Base-by-base conservation (phyloP, 345 rosid genomes). In the Populus nigra region DNA sequence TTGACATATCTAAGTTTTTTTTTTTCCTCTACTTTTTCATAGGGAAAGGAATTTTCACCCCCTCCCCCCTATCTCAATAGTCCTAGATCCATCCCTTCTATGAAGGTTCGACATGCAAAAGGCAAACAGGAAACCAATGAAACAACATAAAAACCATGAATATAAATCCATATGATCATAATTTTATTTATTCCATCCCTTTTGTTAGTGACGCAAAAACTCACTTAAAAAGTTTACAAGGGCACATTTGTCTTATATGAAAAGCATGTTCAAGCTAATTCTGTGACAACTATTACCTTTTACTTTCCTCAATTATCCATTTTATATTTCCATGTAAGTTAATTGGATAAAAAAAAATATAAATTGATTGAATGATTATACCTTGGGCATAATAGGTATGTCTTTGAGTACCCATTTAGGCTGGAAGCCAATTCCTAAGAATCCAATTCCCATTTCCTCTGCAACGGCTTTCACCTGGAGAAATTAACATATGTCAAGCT, bases 381-480 rank as follows among this genome's bases (percentile, higher is more conserved):
- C 99, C 97, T 96, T 96, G 31, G 99, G 99, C 99, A 96, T 96
- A 78, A 96, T 71, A 59, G 98, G 99, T 82, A 94, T 94, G 76
- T 94, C 97, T 71, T 89, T 89, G 45, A 90, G 79, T 73, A 87
- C 89, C 94, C 97, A 91, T 79, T 90, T 96, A 67, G 99, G 98
- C 88, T 96, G 98, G 89, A 94, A 96, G 23, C 99, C 99, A 59
- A 94, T 90, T 81, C 99, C 99, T 74, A 96, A 88, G 83, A 96
- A 96, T 75, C 99, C 99, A 77, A 91, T 96, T 77, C 98, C 99
- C 97, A 96, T 91, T 85, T 96, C 99, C 79, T 94, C 98, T 45
- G 99, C 91, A 68, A 96, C 98, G 73, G 99, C 98, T 89, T 96
- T 96, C 55, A 96, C 99, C 99, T 96, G 81, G 63, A 55, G 65